Conservation (phyloP, 163 green algal species). For the Scenedesmus sp. region DNA sequence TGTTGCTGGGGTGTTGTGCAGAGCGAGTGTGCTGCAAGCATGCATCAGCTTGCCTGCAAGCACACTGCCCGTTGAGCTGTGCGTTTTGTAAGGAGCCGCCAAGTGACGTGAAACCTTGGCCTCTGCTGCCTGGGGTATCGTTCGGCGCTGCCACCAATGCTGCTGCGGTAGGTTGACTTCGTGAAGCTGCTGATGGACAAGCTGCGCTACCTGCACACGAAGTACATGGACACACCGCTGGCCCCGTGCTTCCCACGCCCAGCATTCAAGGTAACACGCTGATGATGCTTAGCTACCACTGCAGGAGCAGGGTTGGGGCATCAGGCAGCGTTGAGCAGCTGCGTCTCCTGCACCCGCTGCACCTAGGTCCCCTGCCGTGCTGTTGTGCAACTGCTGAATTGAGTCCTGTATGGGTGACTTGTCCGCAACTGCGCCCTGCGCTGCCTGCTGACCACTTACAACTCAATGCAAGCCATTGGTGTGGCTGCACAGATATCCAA, state of each 20-base stretch:
- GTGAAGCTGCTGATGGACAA: conserved; percentile 94
- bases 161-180: conserved; percentile 76
- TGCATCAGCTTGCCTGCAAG: background rate
- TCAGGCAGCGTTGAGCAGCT: background rate
- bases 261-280: conserved; percentile 84
- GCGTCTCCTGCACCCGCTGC: background rate
- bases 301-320: background rate
- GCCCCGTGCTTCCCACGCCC: conserved; percentile 84
- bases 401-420: background rate
- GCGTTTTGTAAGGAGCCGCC: too few relatives aligned
- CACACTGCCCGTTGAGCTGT: too few relatives aligned
- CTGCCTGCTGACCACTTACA: too few relatives aligned
- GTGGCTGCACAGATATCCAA: too few relatives aligned
- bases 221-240: conserved; percentile 73
- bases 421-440: background rate
- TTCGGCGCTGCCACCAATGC: background rate
- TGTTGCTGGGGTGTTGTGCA: background rate
- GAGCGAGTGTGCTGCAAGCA: background rate
- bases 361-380: background rate
- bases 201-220: conserved; percentile 78
- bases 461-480: too few relatives aligned
- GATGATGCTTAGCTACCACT: background rate
- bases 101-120: background rate
- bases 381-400: too few relatives aligned
- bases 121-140: background rate